Evolutionary conservation across 495 filamentous ascomycete genomes (phyloP), one percentile per base, ranked within the genome.

Genomic region (Cercophora scortea): DNA sequence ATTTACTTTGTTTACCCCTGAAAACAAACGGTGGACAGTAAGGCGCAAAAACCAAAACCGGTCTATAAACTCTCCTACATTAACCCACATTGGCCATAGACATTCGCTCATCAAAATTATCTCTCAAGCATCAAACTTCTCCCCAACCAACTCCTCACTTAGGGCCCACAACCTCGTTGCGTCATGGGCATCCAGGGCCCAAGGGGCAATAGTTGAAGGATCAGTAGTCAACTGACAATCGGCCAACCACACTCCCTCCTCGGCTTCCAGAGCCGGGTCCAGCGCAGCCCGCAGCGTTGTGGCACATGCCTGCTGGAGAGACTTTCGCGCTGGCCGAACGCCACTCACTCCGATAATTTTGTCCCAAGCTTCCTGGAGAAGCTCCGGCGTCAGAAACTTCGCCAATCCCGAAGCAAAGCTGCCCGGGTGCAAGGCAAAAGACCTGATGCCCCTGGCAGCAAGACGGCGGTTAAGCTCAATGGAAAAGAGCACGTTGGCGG

Each of bases 401-500:
- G 54, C 55, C 15, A 73, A 59, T 45, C 66, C 63, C 11, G 71
- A 72, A 34, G 35, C n/a, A 52, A 72, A 63, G 57, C 38, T 56
- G 13, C 79, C 79, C 1, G 77, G 76, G 57, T 81, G 70, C 32
- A 75, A 51, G 18, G 68, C 64, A 49, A 64, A 69, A 13, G 64
- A 66, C 45, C 51, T 53, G 34, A 68, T 32, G 12, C 67, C 68
- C 13, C 51, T 13, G 5, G 52, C 57, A 10, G 25, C 25, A 8
- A 79, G 60, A 13, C 71, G 77, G 32, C 57, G 53, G 40, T 74
- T 68, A 1, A 86, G 69, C 19, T 70, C 75, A 1, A 75, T 62
- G 5, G 79, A 61, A 50, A 74, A 82, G n/a, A 84, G 68, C 45
- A 84, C 73, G 62, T 80, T 81, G 10, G 79, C 79, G 12, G 70